Base-by-base conservation (phyloP, 78 protist genomes). In the Cavenderia fasciculata region DNA sequence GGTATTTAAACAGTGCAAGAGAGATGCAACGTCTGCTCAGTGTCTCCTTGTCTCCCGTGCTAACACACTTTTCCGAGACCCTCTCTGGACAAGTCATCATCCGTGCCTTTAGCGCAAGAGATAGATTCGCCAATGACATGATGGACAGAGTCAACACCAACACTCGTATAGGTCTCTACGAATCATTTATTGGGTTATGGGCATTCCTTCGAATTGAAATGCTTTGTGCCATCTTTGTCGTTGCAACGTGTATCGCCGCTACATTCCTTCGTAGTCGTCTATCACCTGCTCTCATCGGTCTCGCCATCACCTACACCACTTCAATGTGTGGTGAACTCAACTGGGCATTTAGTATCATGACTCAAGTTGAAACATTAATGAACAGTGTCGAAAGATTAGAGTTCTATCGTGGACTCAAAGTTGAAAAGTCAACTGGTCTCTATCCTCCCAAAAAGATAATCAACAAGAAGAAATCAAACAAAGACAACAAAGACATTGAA, bases 21-120 rank as follows among this genome's bases (percentile, higher is more conserved):
- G 97, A 95, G 74, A 29, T 97, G 16, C 76, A 91, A 86, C 78
- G 99, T 18, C 43, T 96, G 19, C 92, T 79, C n/a, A 44, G 92
- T 2, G 31, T 95, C 25, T 47, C 96, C 11, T 75, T 85, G 47
- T 92, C 96, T 27, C 98, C 98, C 14, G 33, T 96, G 14, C 59
- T 51, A 23, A 51, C 89, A 11, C 96, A 86, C 63, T 93, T 94
- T 47, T 11, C 62, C 6, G 97, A 95, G 68, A 69, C 97, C 7
- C 44, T 94, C 18, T 11, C 19, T 14, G 98, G 89, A 43, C 68
- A 54, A 10, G 29, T 31, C 7, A 11, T 46, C 29, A 46, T 82
- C 3, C 11, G 78, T 16, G 74, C 89, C 0, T 82, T 31, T 47
- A 27, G 25, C 2, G n/a, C 72, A 25, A 11, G 36, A 18, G 61